A percentile compares a stretch with the other conserved stretches of the same genome.
Evolutionary conservation across 352 stramenopile genomes (phyloP).

Genomic region (Phytophthora agathidicida): DNA sequence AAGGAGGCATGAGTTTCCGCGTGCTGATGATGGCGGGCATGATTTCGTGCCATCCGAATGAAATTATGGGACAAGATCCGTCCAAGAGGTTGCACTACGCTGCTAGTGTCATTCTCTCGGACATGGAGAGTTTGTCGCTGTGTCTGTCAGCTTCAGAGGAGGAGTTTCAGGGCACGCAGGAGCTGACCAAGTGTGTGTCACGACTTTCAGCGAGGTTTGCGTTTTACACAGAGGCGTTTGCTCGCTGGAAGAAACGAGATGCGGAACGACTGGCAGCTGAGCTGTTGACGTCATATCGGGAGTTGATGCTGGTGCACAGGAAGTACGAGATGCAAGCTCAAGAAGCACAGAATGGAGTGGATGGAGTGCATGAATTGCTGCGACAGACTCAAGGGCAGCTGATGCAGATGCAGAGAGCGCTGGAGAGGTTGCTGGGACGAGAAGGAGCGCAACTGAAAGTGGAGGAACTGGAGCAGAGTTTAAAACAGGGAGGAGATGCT

Average conservation of each 20-base stretch:
- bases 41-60: conserved; percentile 62
- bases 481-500: conserved; percentile 17
- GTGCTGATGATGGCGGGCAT: conserved; percentile 80
- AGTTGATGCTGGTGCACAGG: conserved; percentile 50
- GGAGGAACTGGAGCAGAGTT: conserved; percentile 34
- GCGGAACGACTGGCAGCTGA: conserved; percentile 57
- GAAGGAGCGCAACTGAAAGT: conserved; percentile 45
- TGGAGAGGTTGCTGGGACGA: conserved; percentile 64
- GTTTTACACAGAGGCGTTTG: conserved; percentile 76
- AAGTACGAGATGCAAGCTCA: conserved; percentile 48
- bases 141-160: conserved; percentile 40
- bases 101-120: conserved; percentile 40
- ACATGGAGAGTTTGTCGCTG: conserved; percentile 43
- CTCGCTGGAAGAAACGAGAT: conserved; percentile 64
- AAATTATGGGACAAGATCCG: conserved; percentile 64
- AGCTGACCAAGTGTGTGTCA: conserved; percentile 49
- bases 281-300: conserved; percentile 59
- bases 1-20: conserved; percentile 48
- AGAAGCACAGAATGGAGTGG: conserved; percentile 32
- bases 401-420: conserved; percentile 50
- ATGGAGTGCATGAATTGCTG: conserved; percentile 61
- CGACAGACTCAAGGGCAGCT: conserved; percentile 70
- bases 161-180: conserved; percentile 23
- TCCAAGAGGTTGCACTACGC: conserved; percentile 55
- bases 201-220: conserved; percentile 59